phyloP scores from a whole-genome alignment of 768 basidiomycete genomes.

The Serendipita sp. region DNA sequence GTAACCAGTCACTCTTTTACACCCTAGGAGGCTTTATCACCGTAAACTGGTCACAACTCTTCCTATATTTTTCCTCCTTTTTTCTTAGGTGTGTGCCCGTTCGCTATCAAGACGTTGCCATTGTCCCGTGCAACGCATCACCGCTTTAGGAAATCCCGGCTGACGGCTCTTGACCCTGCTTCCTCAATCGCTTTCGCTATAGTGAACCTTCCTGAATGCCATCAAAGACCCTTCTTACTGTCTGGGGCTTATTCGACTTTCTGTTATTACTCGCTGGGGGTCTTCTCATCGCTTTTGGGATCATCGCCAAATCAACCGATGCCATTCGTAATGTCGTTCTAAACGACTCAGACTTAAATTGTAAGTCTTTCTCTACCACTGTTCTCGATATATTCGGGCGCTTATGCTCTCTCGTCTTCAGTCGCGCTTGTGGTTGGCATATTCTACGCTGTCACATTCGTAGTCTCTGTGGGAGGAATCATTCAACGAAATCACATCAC shows the following conservation, averaged over 20 bases:
- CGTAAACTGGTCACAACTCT: background rate
- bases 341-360: conserved; percentile 35
- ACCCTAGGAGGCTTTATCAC: background rate
- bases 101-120: background rate
- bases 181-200: background rate
- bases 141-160: background rate
- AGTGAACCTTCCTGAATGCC: conserved; percentile 32
- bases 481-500: conserved; percentile 54
- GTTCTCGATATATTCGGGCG: background rate
- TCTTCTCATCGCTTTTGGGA: conserved; percentile 45
- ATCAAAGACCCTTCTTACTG: conserved; percentile 49
- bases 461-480: conserved; percentile 54
- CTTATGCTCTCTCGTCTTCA: conserved; percentile 20
- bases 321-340: conserved; percentile 62
- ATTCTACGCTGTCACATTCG: conserved; percentile 45
- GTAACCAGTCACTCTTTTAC: background rate
- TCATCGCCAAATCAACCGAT: conserved; percentile 52
- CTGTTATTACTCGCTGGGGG: conserved; percentile 54
- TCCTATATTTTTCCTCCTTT: background rate
- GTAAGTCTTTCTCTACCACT: conserved; percentile 24
- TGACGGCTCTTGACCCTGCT: background rate
- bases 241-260: conserved; percentile 58
- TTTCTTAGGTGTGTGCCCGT: background rate
- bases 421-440: conserved; percentile 59
- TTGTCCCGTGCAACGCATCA: background rate